A percentile compares a stretch with the other conserved stretches of the same genome.
phyloP scores from a whole-genome alignment of 2,329 filamentous ascomycete genomes.

The Sporothrix dimorphospora region DNA sequence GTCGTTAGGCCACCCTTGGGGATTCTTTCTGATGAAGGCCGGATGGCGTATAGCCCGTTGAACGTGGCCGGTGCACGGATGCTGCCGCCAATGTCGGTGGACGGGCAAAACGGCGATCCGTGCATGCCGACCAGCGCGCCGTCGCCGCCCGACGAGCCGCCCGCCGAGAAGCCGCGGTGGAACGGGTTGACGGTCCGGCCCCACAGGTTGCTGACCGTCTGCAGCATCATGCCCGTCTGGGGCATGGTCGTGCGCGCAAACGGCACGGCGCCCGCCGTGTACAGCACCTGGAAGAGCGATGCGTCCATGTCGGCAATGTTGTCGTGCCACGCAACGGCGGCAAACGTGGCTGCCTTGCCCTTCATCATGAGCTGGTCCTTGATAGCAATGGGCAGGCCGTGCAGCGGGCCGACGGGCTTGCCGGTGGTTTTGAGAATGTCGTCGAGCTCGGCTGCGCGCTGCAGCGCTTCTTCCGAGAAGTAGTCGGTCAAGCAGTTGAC shows the following conservation, averaged over 20 bases:
- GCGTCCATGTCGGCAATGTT: slow-evolving; percentile 32
- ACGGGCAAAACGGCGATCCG: slow-evolving; percentile 42
- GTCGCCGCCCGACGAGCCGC: slow-evolving; percentile 46
- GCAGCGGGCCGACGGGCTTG: slow-evolving; percentile 43
- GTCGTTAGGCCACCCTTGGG: slow-evolving; percentile 21
- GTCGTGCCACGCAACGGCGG: slow-evolving; percentile 25
- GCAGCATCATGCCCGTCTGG: slow-evolving; percentile 37
- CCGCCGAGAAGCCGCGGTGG: slow-evolving; percentile 41
- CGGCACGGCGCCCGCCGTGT: slow-evolving; percentile 36
- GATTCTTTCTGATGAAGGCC: slow-evolving; percentile 32
- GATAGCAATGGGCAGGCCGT: slow-evolving; percentile 52
- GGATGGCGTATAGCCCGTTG: slow-evolving; percentile 40
- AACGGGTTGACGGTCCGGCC: slow-evolving; percentile 43
- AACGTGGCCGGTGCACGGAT: slow-evolving; percentile 40
- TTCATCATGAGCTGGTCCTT: slow-evolving; percentile 38
- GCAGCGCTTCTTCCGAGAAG: slow-evolving; percentile 42
- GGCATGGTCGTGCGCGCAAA: slow-evolving; percentile 37
- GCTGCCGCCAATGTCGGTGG: slow-evolving; percentile 42
- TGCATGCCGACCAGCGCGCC: slow-evolving; percentile 42
- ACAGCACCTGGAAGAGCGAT: slow-evolving; percentile 36
- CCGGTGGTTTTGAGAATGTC: slow-evolving; percentile 38
- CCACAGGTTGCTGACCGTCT: slow-evolving; percentile 45
- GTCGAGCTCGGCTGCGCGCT: slow-evolving; percentile 41
- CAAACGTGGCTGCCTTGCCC: slow-evolving; percentile 27
- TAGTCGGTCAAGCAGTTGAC: slow-evolving; percentile 52